Evolutionary conservation across 2,329 filamentous ascomycete genomes (phyloP).

Genomic region (Curvularia sp.): DNA sequence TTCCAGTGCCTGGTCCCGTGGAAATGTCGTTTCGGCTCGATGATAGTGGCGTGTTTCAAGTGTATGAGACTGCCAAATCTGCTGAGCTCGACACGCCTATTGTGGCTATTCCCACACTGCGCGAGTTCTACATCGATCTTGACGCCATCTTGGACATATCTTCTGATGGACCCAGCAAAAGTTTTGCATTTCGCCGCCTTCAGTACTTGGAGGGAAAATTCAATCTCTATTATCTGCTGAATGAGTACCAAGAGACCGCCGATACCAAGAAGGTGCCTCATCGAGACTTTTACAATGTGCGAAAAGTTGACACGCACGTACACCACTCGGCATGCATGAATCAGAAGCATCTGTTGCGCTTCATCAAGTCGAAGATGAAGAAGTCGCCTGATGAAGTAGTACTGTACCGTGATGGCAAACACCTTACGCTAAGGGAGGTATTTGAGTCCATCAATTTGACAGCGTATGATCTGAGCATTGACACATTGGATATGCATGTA

Average conservation of each 20-base stretch:
- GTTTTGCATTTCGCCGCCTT: slow-evolving; percentile 91
- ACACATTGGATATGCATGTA: slow-evolving; percentile 98
- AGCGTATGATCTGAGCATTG: slow-evolving; percentile 96
- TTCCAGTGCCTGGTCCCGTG: slow-evolving; percentile 74
- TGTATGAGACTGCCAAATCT: slow-evolving; percentile 75
- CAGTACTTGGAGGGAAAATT: slow-evolving; percentile 98
- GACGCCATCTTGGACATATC: slow-evolving; percentile 87
- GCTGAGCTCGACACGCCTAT: slow-evolving; percentile 71
- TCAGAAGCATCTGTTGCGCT: slow-evolving; percentile 95
- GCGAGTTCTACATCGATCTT: slow-evolving; percentile 95
- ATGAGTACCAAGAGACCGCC: slow-evolving; percentile 97
- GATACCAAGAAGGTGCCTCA: slow-evolving; percentile 98
- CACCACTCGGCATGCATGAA: slow-evolving; percentile 99
- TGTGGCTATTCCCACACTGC: slow-evolving; percentile 84
- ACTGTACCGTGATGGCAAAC: slow-evolving; percentile 87
- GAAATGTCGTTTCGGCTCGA: slow-evolving; percentile 81
- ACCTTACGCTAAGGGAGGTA: slow-evolving; percentile 88
- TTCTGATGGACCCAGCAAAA: slow-evolving; percentile 94
- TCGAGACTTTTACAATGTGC: slow-evolving; percentile 98
- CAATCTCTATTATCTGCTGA: slow-evolving; percentile 89
- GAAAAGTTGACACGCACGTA: slow-evolving; percentile 98
- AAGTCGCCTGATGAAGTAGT: slow-evolving; percentile 95
- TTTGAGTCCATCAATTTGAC: slow-evolving; percentile 98
- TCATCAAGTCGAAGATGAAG: slow-evolving; percentile 99
- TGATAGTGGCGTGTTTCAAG: slow-evolving; percentile 86